Evolutionary conservation across 345 rosid species (phyloP), one percentile per base, ranked within the genome.

Genomic region (Eucalyptus curtisii): DNA sequence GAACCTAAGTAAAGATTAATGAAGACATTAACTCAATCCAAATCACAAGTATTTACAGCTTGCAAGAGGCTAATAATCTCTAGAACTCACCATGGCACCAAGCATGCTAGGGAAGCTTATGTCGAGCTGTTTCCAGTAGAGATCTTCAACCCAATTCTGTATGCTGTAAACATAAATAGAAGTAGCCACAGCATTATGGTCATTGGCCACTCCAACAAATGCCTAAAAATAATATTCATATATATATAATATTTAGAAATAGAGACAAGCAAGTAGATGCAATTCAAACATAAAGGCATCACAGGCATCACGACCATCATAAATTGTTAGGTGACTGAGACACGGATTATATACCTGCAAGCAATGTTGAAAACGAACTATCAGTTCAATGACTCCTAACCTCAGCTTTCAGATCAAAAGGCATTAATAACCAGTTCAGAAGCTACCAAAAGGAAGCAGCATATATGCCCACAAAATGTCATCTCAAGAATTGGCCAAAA

Each of bases 101-200:
- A 94, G 95, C 99, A 97, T 95, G 92, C 94, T 96, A 88, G 99
- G 99, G 90, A 94, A 97, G 84, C 0, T 47, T 53, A 97, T 89
- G 94, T 97, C 97, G 25, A 97, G 98, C 92, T 96, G 97, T 91
- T 97, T 95, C 99, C 99, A 96, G 92, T 92, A 96, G 90, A 37
- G 40, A 37, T 37, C 40, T 37, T 94, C 95, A 87, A 96, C 87
- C 99, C 99, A 97, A 86, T 97, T 97, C 93, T 95, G 99, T 89
- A 96, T 91, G 96, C 99, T 96, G 97, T 79, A 89, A 44, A 49
- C 76, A 37, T 84, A 53, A 49, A 88, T 49, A 13, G 37, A 42
- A 49, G 42, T 86, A 37, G 93, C 93, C 71, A 95, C 27, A 64
- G 96, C 93, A 90, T 94, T 92, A 45, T 90, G 94, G 90, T 95